These are phyloP conservation scores for Parascedosporium putredinis DNA, from an alignment of 2,329 filamentous ascomycete species.

Conservation along the genomic window DNA sequence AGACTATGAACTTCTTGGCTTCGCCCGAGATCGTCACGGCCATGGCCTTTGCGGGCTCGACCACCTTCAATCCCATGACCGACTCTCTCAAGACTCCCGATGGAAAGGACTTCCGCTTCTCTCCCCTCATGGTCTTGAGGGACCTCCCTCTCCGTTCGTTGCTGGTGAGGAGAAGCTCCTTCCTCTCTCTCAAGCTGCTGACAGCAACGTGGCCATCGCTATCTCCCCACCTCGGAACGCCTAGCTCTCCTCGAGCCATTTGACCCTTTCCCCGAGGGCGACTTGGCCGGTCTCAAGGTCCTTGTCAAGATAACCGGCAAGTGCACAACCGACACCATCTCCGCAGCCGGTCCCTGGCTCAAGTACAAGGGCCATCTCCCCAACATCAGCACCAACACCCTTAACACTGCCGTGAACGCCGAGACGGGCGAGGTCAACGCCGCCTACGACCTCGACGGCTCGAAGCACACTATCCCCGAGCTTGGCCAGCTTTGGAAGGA, in stretches of 20 bases:
- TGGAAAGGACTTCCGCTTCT: slow-evolving; percentile 76
- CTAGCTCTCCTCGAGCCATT: slow-evolving; percentile 90
- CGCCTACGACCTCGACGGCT: slow-evolving; percentile 78
- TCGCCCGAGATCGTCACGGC: slow-evolving; percentile 95
- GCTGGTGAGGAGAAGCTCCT: slow-evolving; percentile 64
- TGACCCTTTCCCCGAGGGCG: slow-evolving; percentile 63
- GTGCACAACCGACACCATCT: slow-evolving; percentile 98
- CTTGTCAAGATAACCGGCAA: slow-evolving; percentile 96
- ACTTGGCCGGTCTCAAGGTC: slow-evolving; percentile 69
- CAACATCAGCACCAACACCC: slow-evolving; percentile 95
- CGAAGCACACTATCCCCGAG: slow-evolving; percentile 69
- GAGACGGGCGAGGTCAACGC: slow-evolving; percentile 87
- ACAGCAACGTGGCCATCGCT: slow-evolving; percentile 59
- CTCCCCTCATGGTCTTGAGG: slow-evolving; percentile 63
- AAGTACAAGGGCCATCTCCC: slow-evolving; percentile 99
- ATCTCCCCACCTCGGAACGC: slow-evolving; percentile 83
- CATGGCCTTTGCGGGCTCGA: slow-evolving; percentile 84
- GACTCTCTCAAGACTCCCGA: slow-evolving; percentile 72
- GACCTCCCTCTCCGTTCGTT: slow-evolving; percentile 58
- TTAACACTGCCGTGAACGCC: slow-evolving; percentile 89
- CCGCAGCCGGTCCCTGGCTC: slow-evolving; percentile 90
- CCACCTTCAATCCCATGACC: slow-evolving; percentile 92
- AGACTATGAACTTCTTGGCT: slow-evolving; percentile 97
- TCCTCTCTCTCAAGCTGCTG: slow-evolving; percentile 61
- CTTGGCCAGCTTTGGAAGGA: slow-evolving; percentile 77